Base-by-base conservation (phyloP, 2,329 filamentous ascomycete species). In the Mariannaea elegans region DNA sequence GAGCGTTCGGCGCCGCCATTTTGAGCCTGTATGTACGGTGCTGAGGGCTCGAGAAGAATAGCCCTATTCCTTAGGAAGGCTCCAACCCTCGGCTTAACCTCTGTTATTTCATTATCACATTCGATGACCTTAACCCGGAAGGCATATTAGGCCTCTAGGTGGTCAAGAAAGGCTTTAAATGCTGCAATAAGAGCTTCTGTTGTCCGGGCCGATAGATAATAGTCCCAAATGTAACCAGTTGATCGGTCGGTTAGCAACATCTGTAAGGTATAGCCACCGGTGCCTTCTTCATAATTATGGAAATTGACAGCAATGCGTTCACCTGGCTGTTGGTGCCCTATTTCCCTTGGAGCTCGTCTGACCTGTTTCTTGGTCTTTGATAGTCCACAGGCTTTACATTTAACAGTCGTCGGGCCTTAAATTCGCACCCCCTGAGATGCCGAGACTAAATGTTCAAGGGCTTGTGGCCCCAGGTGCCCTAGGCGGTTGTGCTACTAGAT, bases 1-100 rank as follows among this genome's bases (percentile, higher is more conserved):
- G 41, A 45, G 41, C 41, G 41, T 45, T 45, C 23, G 12, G 41
- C 41, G 24, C 41, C 13, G 41, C 41, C 41, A n/a, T 45, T 45
- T 45, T 45, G 14, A 12, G 41, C 41, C 29, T 45, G 23, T 12
- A 8, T 45, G 41, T 45, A 27, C 29, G 23, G 41, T 45, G 41
- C 41, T 45, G 41, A 45, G 23, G 41, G 41, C 41, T 45, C 5
- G 23, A 45, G 13, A 27, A 45, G 14, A 24, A 45, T 45, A 1
- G 41, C 41, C 29, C 23, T 45, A 13, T 45, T 45, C 19, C 23
- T 4, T 45, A 45, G 21, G 41, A 45, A 45, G 41, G 14, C 16
- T 45, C 41, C 23, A 9, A 45, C 41, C 16, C 29, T 4, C 16
- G 23, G 41, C 16, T 45, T 45, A n/a, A 27, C 41, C 41, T 45